phyloP scores from a whole-genome alignment of 371 early-diverging fungal genomes.

The Choanephora cucurbitarum region DNA sequence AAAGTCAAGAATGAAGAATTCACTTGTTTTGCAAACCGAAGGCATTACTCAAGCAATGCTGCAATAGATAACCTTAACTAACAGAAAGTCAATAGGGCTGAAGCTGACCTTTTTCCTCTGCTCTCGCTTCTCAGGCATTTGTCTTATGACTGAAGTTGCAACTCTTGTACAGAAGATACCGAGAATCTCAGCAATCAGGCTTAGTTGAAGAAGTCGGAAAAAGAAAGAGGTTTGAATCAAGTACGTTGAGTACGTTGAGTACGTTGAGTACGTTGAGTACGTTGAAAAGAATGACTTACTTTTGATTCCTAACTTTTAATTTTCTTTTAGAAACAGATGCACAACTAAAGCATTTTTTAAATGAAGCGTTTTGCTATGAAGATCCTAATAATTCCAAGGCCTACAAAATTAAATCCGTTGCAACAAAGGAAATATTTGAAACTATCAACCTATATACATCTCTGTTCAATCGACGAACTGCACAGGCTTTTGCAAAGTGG shows the following conservation, averaged over 20 bases:
- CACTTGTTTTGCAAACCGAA: too few relatives aligned
- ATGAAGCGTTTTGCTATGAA: constrained; percentile 15
- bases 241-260: constrained; percentile 8
- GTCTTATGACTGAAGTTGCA: too few relatives aligned
- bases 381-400: constrained; percentile 17
- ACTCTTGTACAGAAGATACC: constrained; percentile 8
- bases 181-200: background rate
- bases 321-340: constrained; percentile 18
- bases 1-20: too few relatives aligned
- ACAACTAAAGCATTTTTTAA: constrained; percentile 11
- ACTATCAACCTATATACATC: constrained; percentile 11
- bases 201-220: constrained; percentile 8
- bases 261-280: constrained; percentile 7
- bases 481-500: constrained; percentile 16
- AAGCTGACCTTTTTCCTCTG: too few relatives aligned
- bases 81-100: too few relatives aligned
- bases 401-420: constrained; percentile 8
- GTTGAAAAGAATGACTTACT: constrained; percentile 1
- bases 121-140: too few relatives aligned
- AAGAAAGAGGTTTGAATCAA: constrained; percentile 5
- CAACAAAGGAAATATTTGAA: constrained; percentile 16
- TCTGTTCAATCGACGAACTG: constrained; percentile 10
- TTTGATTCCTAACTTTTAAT: constrained; percentile 7
- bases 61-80: too few relatives aligned
- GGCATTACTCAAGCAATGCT: too few relatives aligned